Evolutionary conservation across 1,284 basidiomycete genomes (phyloP).

Genomic region (Ustilago bromivora): DNA sequence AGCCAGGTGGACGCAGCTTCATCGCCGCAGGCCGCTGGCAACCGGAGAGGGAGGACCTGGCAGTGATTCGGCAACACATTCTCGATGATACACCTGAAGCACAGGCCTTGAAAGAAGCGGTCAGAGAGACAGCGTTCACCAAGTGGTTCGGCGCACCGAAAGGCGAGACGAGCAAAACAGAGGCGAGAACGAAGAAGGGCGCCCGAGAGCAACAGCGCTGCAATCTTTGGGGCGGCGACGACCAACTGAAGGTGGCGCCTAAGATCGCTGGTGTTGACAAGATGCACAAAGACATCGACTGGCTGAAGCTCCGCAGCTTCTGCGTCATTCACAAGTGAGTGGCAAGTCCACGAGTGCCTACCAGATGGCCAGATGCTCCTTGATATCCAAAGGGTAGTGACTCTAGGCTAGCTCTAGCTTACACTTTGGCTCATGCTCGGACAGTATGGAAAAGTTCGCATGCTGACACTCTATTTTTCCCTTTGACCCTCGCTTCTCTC

Average conservation of each 20-base stretch:
- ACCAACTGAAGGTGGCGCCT: constrained; percentile 75
- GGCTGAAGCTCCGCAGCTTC: constrained; percentile 84
- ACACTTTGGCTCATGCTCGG: not conserved
- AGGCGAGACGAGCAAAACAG: constrained; percentile 13
- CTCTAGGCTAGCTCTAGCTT: not conserved
- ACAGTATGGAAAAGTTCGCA: not conserved
- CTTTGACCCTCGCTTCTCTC: not conserved
- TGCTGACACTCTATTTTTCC: not conserved
- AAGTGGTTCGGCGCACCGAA: constrained; percentile 78
- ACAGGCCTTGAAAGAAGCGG: constrained; percentile 76
- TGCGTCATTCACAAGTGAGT: constrained; percentile 78
- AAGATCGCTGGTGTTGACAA: constrained; percentile 77
- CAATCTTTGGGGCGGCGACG: constrained; percentile 75
- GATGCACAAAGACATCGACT: constrained; percentile 85
- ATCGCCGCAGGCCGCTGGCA: constrained; percentile 87
- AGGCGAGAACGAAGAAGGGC: constrained; percentile 10
- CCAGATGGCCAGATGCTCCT: too few species aligned
- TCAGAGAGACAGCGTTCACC: constrained; percentile 78
- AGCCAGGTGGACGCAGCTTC: constrained; percentile 72
- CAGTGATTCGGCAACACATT: constrained; percentile 76
- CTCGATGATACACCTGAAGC: constrained; percentile 76
- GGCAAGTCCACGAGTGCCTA: not conserved
- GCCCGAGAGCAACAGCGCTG: constrained; percentile 8
- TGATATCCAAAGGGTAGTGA: not conserved
- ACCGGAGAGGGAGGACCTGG: constrained; percentile 82